Percentiles rank a stretch among this genome's conserved stretches.
These are phyloP conservation scores for Cytospora piceae DNA, from an alignment of 2,329 filamentous ascomycete species.

Conservation along the genomic window DNA sequence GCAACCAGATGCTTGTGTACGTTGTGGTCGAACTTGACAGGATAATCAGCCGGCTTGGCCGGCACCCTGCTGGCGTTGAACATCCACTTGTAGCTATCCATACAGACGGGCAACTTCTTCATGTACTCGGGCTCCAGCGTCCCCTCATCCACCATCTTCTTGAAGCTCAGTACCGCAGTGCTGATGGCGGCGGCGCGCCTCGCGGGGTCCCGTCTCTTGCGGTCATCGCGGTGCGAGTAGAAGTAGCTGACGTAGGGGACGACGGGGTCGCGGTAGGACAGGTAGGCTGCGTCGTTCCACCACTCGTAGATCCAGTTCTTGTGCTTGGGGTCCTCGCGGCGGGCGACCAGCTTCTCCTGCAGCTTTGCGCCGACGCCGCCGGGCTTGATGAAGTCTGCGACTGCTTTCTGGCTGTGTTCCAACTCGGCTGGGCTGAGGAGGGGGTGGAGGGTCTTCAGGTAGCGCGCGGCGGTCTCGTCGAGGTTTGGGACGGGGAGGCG, in stretches of 20 bases:
- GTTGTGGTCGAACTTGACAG: constrained; percentile 74
- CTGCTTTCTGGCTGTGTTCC: constrained; percentile 76
- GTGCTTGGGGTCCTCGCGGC: constrained; percentile 75
- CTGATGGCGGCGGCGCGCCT: constrained; percentile 93
- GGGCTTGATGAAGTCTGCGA: constrained; percentile 87
- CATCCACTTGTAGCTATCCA: constrained; percentile 99
- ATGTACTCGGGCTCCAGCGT: constrained; percentile 96
- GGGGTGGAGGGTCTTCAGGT: constrained; percentile 79
- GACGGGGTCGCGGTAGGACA: constrained; percentile 91
- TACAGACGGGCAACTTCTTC: constrained; percentile 95
- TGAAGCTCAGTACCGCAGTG: constrained; percentile 87
- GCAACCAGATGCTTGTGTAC: constrained; percentile 87
- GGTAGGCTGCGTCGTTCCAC: constrained; percentile 97
- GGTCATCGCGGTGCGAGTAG: constrained; percentile 96
- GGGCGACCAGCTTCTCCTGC: constrained; percentile 83
- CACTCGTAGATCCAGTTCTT: constrained; percentile 97
- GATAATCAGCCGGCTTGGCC: constrained; percentile 78
- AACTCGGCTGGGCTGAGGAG: constrained; percentile 71
- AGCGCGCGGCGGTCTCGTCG: constrained; percentile 79
- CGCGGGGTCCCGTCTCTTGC: constrained; percentile 80
- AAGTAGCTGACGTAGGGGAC: constrained; percentile 99
- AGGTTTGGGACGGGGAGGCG: constrained; percentile 79
- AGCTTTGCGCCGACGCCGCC: constrained; percentile 80
- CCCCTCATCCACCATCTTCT: constrained; percentile 82
- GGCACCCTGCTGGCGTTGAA: constrained; percentile 92